Base-by-base conservation (phyloP, 495 filamentous ascomycete genomes). In the Penicillium taxi region DNA sequence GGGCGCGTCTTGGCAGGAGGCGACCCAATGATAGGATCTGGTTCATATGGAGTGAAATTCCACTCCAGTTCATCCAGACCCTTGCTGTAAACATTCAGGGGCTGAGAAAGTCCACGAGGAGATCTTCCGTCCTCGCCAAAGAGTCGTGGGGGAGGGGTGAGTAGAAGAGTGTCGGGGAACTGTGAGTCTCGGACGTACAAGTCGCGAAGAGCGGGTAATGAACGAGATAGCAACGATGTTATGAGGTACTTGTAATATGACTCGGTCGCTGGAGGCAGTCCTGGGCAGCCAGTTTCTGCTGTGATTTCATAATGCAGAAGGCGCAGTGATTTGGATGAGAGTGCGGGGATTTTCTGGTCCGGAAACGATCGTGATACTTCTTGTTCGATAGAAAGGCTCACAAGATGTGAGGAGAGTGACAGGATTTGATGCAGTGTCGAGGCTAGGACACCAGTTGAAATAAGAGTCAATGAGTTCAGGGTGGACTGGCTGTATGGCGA, bases 171-270 rank as follows among this genome's bases (percentile, higher is more conserved):
- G 25, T 93, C 85, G 15, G 85, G 76, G 54, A 96, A 94, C 37
- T 72, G 61, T 7, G 80, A 66, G 48, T 95, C 87, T 7, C 85
- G 82, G 26, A 95, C 91, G 58, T 93, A 96, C 17, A 96, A 69
- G 13, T 77, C 69, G 5, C 61, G 66, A 1, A 98, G 73, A 9
- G 73, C 68, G 7, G 88, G 84, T 0, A 98, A 72, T 11, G 73
- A 68, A 39, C 80, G 77, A n/a, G 75, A 70, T 45, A 86, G 75
- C 21, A 98, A 70, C 5, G 84, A 91, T 24, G 72, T 71, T 15
- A 87, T 74, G n/a, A 98, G 75, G 64, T 94, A 94, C 28, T 69
- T 66, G 55, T 98, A 94, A 66, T 94, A 93, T 34, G 78, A 80
- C 4, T 68, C 61, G 1, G 76, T 70, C 6, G 78, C 74, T 13